Conservation (phyloP, 257 asterid genomes). For the Solanum chmielewskii region DNA sequence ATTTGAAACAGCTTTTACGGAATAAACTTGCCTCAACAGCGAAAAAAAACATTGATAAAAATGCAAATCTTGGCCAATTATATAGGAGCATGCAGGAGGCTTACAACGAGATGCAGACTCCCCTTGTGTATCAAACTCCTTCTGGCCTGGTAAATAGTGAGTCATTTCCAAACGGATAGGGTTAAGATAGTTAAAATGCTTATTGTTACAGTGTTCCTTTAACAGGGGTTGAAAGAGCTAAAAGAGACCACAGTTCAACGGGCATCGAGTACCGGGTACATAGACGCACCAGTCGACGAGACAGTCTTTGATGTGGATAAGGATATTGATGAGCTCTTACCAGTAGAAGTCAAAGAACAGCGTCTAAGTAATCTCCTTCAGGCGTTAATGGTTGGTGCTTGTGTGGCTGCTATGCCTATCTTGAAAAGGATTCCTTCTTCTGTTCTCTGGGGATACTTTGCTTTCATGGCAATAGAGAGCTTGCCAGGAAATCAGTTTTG, state of each 20-base stretch:
- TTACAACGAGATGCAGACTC: slow-evolving; percentile 83
- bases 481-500: slow-evolving; percentile 97
- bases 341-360: slow-evolving; percentile 93
- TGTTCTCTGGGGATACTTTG: slow-evolving; percentile 97
- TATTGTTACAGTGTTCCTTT: not conserved
- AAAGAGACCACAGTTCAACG: slow-evolving; percentile 67
- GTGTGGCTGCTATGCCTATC: slow-evolving; percentile 93
- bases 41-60: slow-evolving; percentile 45
- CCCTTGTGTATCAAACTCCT: slow-evolving; percentile 77
- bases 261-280: slow-evolving; percentile 64
- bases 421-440: slow-evolving; percentile 84
- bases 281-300: slow-evolving; percentile 76
- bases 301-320: slow-evolving; percentile 77
- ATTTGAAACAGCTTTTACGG: slow-evolving; percentile 66
- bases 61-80: slow-evolving; percentile 69
- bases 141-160: slow-evolving; percentile 42
- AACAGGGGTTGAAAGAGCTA: slow-evolving; percentile 81
- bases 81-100: slow-evolving; percentile 79
- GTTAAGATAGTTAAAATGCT: not conserved
- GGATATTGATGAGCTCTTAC: slow-evolving; percentile 83
- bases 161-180: not conserved
- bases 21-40: slow-evolving; percentile 83
- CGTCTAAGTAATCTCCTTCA: slow-evolving; percentile 91
- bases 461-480: slow-evolving; percentile 99
- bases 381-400: slow-evolving; percentile 64